Percentiles rank a stretch among this genome's conserved stretches.
Conservation (phyloP, 2,329 filamentous ascomycete genomes). For the Talaromyces piceae region DNA sequence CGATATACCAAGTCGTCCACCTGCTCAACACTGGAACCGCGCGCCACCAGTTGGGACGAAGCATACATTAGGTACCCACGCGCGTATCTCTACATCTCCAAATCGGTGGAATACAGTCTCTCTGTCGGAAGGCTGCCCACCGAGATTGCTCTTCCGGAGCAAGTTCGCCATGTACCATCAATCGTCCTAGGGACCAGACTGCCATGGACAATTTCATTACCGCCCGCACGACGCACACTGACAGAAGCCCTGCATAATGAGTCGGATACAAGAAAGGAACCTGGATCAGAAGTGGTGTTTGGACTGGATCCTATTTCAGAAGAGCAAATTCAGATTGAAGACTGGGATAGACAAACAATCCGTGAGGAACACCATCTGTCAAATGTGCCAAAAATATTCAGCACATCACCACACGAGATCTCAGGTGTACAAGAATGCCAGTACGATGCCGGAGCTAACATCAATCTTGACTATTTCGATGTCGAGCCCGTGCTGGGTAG, state of each 20-base stretch:
- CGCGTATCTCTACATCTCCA: conserved; percentile 22
- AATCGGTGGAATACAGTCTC: conserved; percentile 19
- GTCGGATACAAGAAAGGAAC: not conserved
- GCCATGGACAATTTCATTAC: conserved; percentile 15
- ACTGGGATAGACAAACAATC: not conserved
- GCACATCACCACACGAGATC: not conserved
- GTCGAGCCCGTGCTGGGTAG: not conserved
- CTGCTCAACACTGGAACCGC: not conserved
- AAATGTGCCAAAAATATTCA: not conserved
- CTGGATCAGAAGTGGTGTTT: not conserved
- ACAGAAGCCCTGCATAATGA: not conserved
- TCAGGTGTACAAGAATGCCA: not conserved
- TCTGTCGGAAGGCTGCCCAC: conserved; percentile 16
- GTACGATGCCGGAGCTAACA: not conserved
- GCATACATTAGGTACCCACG: conserved; percentile 19
- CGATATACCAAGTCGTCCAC: not conserved
- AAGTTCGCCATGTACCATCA: conserved; percentile 16
- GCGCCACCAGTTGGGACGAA: conserved; percentile 18
- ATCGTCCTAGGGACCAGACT: conserved; percentile 14
- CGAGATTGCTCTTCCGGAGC: conserved; percentile 16
- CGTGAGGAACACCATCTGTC: not conserved
- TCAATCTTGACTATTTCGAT: not conserved
- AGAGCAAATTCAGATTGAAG: not conserved
- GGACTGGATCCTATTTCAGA: not conserved
- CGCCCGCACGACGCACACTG: not conserved